Base-by-base conservation (phyloP, 352 stramenopile genomes). In the Phytophthora litchii region DNA sequence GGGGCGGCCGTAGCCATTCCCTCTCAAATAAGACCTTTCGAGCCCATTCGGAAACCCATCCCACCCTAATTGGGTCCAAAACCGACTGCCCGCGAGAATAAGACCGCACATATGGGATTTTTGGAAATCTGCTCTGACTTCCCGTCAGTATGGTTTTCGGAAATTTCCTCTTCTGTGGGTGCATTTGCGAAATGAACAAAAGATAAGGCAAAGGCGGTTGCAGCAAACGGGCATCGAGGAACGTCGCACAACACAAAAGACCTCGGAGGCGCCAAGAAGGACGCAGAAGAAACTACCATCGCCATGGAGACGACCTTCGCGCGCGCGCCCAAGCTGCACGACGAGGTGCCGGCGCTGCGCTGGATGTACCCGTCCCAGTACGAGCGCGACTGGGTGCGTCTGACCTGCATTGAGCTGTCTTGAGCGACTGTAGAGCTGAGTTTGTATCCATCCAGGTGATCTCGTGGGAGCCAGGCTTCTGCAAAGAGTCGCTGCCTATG, bases 321-420 rank as follows among this genome's bases (percentile, higher is more conserved):
- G 20, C 47, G 37, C 37, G 54, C 38, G 16, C 69, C 74, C 16
- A 69, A 55, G 46, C 66, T 87, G 52, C 62, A 69, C 32, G 70
- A 81, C 14, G 80, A 90, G 67, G 42, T 88, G 27, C 74, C 74
- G n/a, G 57, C 71, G 29, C 72, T 88, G 41, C 67, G 63, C 38
- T 73, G 75, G 52, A 62, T 94, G 45, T 92, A 85, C 62, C 77
- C 80, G 43, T 88, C 70, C 51, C 70, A 91, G 51, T 90, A 81
- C 70, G 84, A 94, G 64, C 83, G 80, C 66, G 63, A 89, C 14
- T 94, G 72, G 70, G 80, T 91, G 51, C 44, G 76, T 70, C 27
- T 19, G 49, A 4, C n/a, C 17, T 14, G 43, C 31, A 16, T 4
- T 43, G 40, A 32, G 27, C 19, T 44, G 12, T 10, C 8, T 52